A percentile compares a stretch with the other conserved stretches of the same genome.
Evolutionary conservation across 768 basidiomycete species (phyloP).

Genomic region (Tylopilus intermedius): DNA sequence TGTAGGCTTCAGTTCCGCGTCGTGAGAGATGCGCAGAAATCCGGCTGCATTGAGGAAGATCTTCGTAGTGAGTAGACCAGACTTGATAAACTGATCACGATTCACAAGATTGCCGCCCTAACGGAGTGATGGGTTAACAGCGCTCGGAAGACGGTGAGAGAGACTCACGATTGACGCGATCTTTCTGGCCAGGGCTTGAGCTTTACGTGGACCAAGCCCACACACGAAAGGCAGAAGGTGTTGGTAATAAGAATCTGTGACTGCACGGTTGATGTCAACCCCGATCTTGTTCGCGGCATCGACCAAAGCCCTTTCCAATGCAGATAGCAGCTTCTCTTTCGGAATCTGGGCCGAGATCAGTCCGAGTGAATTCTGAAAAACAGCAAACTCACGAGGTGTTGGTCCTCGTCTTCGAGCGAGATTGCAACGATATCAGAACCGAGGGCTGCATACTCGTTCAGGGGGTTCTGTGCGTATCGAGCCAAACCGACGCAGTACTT

Average conservation of each 20-base stretch:
- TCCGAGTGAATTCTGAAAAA: not conserved
- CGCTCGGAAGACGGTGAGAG: not conserved
- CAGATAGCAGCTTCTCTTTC: conserved; percentile 71
- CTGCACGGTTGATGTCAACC: conserved; percentile 92
- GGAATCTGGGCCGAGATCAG: conserved; percentile 56
- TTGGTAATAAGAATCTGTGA: conserved; percentile 84
- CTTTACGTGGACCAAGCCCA: conserved; percentile 93
- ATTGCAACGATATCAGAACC: conserved; percentile 81
- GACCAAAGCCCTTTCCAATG: conserved; percentile 83
- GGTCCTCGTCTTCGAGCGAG: conserved; percentile 78
- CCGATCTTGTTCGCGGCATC: conserved; percentile 90
- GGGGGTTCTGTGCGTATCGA: conserved; percentile 86
- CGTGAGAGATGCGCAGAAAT: conserved; percentile 81
- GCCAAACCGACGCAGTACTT: conserved; percentile 94
- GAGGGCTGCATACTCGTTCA: conserved; percentile 91
- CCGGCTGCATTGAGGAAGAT: conserved; percentile 92
- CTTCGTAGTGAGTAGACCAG: conserved; percentile 72
- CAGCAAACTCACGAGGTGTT: conserved; percentile 62
- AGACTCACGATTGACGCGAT: conserved; percentile 66
- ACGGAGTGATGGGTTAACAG: not conserved
- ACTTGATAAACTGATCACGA: conserved; percentile 83
- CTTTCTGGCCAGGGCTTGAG: conserved; percentile 75
- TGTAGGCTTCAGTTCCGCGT: conserved; percentile 53
- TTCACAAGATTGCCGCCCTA: conserved; percentile 87
- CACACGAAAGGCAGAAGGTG: conserved; percentile 85